Evolutionary conservation across 345 rosid genomes (phyloP).

Genomic region (Citrus mangshanensis): DNA sequence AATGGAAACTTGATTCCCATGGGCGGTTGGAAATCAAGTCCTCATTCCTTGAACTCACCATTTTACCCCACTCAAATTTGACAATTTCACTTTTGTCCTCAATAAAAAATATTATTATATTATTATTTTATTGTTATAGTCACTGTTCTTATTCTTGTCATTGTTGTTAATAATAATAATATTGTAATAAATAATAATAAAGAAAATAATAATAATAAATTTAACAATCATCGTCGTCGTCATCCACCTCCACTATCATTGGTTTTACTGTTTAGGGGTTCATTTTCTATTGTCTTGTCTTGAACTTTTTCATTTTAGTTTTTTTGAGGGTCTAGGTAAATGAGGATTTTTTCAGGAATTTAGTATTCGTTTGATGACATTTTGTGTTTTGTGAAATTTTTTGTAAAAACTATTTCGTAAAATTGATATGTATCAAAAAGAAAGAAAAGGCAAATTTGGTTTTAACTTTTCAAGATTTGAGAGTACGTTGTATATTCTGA

Average conservation of each 20-base stretch:
- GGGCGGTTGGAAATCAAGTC: no score
- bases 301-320: not conserved
- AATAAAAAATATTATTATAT: no score
- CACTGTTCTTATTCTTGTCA: no score
- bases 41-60: no score
- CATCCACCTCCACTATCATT: not conserved
- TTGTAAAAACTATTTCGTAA: not conserved
- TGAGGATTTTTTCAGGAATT: not conserved
- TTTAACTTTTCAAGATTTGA: not conserved
- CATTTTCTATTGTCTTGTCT: not conserved
- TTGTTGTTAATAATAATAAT: no score
- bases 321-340: not conserved
- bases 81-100: no score
- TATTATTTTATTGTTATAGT: no score
- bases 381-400: not conserved
- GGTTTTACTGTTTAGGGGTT: not conserved
- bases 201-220: no score
- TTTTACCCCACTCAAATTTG: no score
- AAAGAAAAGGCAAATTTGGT: not conserved
- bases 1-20: no score
- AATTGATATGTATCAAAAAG: not conserved
- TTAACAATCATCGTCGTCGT: no score
- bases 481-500: not conserved
- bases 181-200: no score
- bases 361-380: not conserved